phyloP scores from a whole-genome alignment of 2,329 filamentous ascomycete species.

The Ophiostoma sp. region DNA sequence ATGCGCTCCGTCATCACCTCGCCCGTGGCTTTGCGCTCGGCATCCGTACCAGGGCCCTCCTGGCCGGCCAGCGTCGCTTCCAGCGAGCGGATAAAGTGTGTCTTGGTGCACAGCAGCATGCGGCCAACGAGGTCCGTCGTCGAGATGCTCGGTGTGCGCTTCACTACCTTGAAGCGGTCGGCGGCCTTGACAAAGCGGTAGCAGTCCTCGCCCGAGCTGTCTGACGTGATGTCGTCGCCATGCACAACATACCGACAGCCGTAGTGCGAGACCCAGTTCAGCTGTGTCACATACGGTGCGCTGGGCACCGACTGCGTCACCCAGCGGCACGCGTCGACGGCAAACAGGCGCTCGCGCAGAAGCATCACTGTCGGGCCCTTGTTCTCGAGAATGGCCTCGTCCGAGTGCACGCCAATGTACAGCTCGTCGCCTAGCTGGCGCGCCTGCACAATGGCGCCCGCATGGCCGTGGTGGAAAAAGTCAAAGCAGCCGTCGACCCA shows the following conservation, averaged over 20 bases:
- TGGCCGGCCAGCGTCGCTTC: slow-evolving; percentile 61
- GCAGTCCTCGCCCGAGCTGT: slow-evolving; percentile 89
- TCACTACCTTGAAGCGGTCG: slow-evolving; percentile 91
- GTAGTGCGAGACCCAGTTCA: slow-evolving; percentile 92
- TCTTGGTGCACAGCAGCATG: slow-evolving; percentile 93
- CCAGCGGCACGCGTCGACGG: slow-evolving; percentile 94
- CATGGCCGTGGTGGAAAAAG: slow-evolving; percentile 97
- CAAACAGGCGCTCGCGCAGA: slow-evolving; percentile 78
- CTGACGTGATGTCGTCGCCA: slow-evolving; percentile 46
- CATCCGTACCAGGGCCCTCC: slow-evolving; percentile 64
- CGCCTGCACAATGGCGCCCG: slow-evolving; percentile 93
- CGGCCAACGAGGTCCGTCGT: slow-evolving; percentile 97
- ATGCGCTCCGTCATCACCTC: slow-evolving; percentile 71
- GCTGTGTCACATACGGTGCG: slow-evolving; percentile 89
- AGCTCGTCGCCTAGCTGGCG: slow-evolving; percentile 85
- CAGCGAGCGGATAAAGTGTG: slow-evolving; percentile 84
- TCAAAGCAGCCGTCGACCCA: slow-evolving; percentile 99
- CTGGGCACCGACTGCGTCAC: slow-evolving; percentile 74
- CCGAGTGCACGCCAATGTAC: slow-evolving; percentile 88
- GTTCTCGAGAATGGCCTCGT: slow-evolving; percentile 91
- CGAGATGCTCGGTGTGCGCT: slow-evolving; percentile 90
- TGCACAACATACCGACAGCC: slow-evolving; percentile 73
- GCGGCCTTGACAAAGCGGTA: slow-evolving; percentile 97
- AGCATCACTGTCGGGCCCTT: slow-evolving; percentile 98
- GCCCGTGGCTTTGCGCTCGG: slow-evolving; percentile 59